phyloP scores from a whole-genome alignment of 2,329 filamentous ascomycete genomes.

The Aspergillus sp. region DNA sequence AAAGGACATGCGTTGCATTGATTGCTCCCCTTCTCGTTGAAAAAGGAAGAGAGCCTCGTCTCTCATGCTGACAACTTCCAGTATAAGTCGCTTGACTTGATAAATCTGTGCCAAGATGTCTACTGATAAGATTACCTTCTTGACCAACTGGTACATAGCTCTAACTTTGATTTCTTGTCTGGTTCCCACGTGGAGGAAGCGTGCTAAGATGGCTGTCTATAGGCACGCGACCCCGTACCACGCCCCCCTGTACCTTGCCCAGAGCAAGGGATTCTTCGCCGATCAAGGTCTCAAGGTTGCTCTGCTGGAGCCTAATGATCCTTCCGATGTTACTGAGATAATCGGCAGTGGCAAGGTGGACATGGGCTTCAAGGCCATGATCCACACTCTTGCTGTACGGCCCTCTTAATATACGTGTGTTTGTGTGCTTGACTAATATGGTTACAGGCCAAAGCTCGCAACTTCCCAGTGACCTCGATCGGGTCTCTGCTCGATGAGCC shows the following conservation, averaged over 20 bases:
- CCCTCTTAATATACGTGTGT: too few species aligned
- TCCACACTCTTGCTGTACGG: slow-evolving; percentile 70
- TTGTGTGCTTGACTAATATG: neutral
- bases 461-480: slow-evolving; percentile 71
- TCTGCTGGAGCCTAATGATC: slow-evolving; percentile 74
- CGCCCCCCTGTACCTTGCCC: slow-evolving; percentile 73
- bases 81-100: slow-evolving; percentile 32
- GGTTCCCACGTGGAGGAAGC: too few species aligned
- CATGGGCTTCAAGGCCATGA: slow-evolving; percentile 82
- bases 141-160: slow-evolving; percentile 71
- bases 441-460: slow-evolving; percentile 67
- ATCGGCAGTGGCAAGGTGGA: slow-evolving; percentile 75
- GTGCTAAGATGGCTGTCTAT: slow-evolving; percentile 26
- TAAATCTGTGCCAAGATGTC: slow-evolving; percentile 60
- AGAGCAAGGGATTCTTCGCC: slow-evolving; percentile 72
- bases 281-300: slow-evolving; percentile 77
- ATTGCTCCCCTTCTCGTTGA: slow-evolving; percentile 32
- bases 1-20: slow-evolving; percentile 78
- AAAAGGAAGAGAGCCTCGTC: slow-evolving; percentile 15
- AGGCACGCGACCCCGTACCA: slow-evolving; percentile 84
- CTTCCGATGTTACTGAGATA: slow-evolving; percentile 79
- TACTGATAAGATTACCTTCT: slow-evolving; percentile 81
- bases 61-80: slow-evolving; percentile 28
- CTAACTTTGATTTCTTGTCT: too few species aligned
- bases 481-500: slow-evolving; percentile 76